These are phyloP conservation scores for Chrysopogon serrulatus DNA, from an alignment of 176 grass and related monocot species.

Conservation along the genomic window DNA sequence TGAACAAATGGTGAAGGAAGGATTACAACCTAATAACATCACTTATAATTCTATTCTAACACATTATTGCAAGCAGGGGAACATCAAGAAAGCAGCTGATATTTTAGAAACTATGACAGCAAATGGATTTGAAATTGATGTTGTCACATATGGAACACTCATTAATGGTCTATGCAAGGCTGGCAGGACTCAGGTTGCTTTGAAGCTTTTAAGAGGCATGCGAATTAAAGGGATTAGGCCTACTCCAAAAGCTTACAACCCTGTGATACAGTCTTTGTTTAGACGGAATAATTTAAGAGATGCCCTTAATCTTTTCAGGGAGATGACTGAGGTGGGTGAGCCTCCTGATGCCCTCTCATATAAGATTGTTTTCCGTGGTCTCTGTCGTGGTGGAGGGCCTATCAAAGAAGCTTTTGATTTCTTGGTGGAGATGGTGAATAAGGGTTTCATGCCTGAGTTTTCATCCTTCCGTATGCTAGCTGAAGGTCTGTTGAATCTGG, in stretches of 20 bases:
- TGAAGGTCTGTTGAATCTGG: slow-evolving; percentile 74
- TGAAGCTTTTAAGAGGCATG: slow-evolving; percentile 77
- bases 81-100: slow-evolving; percentile 73
- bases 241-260: slow-evolving; percentile 80
- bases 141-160: slow-evolving; percentile 72
- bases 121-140: slow-evolving; percentile 83
- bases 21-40: slow-evolving; percentile 74
- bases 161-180: slow-evolving; percentile 85
- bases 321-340: slow-evolving; percentile 69
- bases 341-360: slow-evolving; percentile 76
- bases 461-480: slow-evolving; percentile 73
- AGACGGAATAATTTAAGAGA: slow-evolving; percentile 52
- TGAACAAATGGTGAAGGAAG: slow-evolving; percentile 68
- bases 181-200: slow-evolving; percentile 73
- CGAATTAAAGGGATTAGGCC: slow-evolving; percentile 64
- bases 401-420: slow-evolving; percentile 90
- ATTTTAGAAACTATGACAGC: slow-evolving; percentile 73
- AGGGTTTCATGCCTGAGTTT: slow-evolving; percentile 73
- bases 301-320: slow-evolving; percentile 71
- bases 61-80: slow-evolving; percentile 87
- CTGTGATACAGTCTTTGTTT: slow-evolving; percentile 70
- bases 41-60: slow-evolving; percentile 86
- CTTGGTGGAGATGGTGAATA: slow-evolving; percentile 72
- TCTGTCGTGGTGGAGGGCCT: slow-evolving; percentile 68
- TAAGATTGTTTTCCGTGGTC: slow-evolving; percentile 76